Base-by-base conservation (phyloP, 805 yeast genomes). In the Yamadazyma phyllophila region DNA sequence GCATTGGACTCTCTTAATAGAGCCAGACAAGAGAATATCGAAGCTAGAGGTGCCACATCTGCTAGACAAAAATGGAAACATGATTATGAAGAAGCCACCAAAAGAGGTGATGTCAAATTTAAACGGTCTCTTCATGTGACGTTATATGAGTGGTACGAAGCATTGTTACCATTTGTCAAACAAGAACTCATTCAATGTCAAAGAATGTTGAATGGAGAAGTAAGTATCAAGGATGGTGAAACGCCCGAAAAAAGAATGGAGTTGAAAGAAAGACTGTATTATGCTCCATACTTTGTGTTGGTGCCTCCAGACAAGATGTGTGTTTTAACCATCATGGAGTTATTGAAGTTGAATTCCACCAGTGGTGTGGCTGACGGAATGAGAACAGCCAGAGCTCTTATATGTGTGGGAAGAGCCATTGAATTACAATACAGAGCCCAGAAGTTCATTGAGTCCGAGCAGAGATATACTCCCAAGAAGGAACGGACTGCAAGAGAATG, bases 41-140 rank as follows among this genome's bases (percentile, higher is more conserved):
- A 94, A 64, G 70, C 80, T 14, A 77, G 85, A 47, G 92, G 96
- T 2, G 72, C 87, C 1, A 91, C 86, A 51, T 91, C 92, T 1
- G 96, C 98, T 0, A 81, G 79, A 51, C 88, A 84, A 57, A 85
- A 87, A 62, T 92, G 99, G 99, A 83, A 81, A 60, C 83, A 82
- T 54, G 91, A 83, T 51, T 85, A 79, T 54, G 95, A 88, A 55
- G 81, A 78, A 43, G 74, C 81, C 58, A 71, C 73, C 47, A 72
- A 75, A 39, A 74, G 84, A 52, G 88, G 88, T 16, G 80, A 74
- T 10, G 58, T 78, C 43, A 62, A 80, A 3, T 63, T 81, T 32
- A 77, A 80, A 38, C 78, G 80, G 47, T 76, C 80, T 10, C 68
- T 91, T 33, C 90, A 89, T 47, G 83, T 82, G 1, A 82, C 82